Evolutionary conservation across 805 yeast genomes (phyloP), one percentile per base, ranked within the genome.

Genomic region (Brettanomyces sp.): DNA sequence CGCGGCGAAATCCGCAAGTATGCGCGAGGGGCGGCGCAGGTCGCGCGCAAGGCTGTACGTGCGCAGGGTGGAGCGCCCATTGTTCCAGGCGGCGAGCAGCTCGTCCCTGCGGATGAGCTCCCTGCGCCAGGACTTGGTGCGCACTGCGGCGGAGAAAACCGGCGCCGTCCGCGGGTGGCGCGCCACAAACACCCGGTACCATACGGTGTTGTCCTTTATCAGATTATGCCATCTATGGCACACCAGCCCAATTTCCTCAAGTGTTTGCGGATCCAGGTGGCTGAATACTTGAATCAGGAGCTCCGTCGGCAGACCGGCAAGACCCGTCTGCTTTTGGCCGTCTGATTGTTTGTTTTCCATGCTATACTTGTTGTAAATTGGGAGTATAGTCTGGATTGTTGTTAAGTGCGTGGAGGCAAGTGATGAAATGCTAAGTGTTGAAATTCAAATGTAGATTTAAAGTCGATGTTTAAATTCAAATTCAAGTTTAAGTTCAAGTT

Each of bases 161-260:
- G 33, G 38, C 5, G 55, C 33, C 54, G 63, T 36, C 5, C 66
- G 62, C 1, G 68, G 67, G 50, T 72, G 73, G 42, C 65, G 61
- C 33, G 59, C 51, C 32, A 57, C 56, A 52, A 76, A 76, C 5
- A 76, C 68, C 36, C 63, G 65, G 49, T 61, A 59, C 82, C 82
- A 77, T 24, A 75, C 69, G 9, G 63, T 58, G 46, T 68, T 66
- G 52, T 75, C 76, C 45, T 64, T 63, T 2, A 74, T 65, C 2
- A 72, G 67, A 37, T 50, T 49, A 48, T 69, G 62, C 82, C 82
- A 77, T 40, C 62, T 53, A 43, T 60, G 65, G 50, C 81, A 76
- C 5, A 77, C 82, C 21, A 65, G 50, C 6, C 75, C 63, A 6
- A 70, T 53, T 18, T 53, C 57, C 43, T 62, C 62, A 41, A 77